phyloP scores from a whole-genome alignment of 257 asterid species.

The Marsdenia floribunda region DNA sequence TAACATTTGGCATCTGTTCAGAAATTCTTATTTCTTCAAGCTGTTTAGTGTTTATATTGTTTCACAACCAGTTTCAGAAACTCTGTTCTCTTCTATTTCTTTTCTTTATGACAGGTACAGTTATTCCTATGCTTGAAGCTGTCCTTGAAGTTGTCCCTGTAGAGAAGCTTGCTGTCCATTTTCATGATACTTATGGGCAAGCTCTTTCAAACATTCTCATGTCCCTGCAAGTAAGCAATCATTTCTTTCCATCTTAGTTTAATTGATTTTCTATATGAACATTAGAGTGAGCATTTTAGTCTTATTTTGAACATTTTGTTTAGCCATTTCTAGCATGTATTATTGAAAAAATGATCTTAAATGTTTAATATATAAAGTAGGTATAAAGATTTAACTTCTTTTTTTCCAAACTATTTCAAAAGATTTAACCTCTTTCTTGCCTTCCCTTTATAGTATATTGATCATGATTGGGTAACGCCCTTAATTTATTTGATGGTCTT shows the following conservation, averaged over 20 bases:
- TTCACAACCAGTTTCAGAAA: neutral
- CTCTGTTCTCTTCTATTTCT: neutral
- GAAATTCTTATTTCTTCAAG: neutral
- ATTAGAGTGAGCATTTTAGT: neutral
- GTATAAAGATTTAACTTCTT: neutral
- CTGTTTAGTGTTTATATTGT: neutral
- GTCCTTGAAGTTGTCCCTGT: conserved; percentile 71
- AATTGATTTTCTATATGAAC: neutral
- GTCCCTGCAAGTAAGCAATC: conserved; percentile 65
- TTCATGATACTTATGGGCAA: conserved; percentile 97
- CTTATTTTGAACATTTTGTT: neutral
- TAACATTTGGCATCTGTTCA: neutral
- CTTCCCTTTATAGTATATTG: too few relatives aligned
- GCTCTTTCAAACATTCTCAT: conserved; percentile 89
- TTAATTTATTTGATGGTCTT: too few relatives aligned
- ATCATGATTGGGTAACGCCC: too few relatives aligned
- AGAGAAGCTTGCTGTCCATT: conserved; percentile 91
- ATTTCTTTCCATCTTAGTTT: neutral
- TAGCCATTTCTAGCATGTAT: neutral
- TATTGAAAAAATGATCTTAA: neutral
- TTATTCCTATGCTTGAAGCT: conserved; percentile 87
- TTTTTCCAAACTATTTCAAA: neutral
- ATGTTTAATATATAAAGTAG: neutral
- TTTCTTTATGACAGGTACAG: conserved; percentile 47
- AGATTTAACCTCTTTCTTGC: too few relatives aligned